Evolutionary conservation across 805 yeast species (phyloP), one percentile per base, ranked within the genome.

Genomic region (Saturnispora serradocipensis): DNA sequence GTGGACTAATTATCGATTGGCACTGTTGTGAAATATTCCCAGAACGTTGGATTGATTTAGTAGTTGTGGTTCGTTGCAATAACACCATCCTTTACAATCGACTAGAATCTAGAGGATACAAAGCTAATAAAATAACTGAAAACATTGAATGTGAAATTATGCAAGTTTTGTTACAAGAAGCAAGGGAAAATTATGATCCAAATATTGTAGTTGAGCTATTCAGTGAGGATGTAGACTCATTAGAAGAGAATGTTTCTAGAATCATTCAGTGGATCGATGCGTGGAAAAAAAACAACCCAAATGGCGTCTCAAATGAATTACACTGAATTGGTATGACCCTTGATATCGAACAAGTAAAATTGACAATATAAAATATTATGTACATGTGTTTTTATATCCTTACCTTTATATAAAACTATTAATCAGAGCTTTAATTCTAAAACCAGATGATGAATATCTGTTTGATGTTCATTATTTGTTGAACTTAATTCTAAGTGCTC

Each of bases 1-100:
- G 99, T n/a, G 96, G 95, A 1, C 74, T 76, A n/a, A 72, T 93
- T 8, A 75, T 93, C 11, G 99, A 93, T 67, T 93, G 99, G 99
- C 99, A 93, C 65, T 93, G 91, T 44, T 88, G 96, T 68, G 99
- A 93, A 62, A 79, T 88, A 20, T 91, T 93, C 63, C 98, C 98
- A 1, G 98, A 89, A 64, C 72, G 95, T 58, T 77, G 88, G 65
- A 86, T 93, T 48, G 99, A 93, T 67, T 73, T 93, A 55, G 98
- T 93, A 5, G 85, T 89, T 39, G 99, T 93, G 1, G 73, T 93
- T 51, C 75, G 90, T 57, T 82, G 95, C 44, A 85, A 86, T 61
- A 88, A 86, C 61, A 69, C 81, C 15, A 67, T 72, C 1, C 75
- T 93, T 25, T 85, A 76, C 66, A 96, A 88, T 49, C 75, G 99